Percentiles rank a stretch among this genome's conserved stretches.
phyloP scores from a whole-genome alignment of 352 stramenopile species.

The Phytophthora chlamydospora region DNA sequence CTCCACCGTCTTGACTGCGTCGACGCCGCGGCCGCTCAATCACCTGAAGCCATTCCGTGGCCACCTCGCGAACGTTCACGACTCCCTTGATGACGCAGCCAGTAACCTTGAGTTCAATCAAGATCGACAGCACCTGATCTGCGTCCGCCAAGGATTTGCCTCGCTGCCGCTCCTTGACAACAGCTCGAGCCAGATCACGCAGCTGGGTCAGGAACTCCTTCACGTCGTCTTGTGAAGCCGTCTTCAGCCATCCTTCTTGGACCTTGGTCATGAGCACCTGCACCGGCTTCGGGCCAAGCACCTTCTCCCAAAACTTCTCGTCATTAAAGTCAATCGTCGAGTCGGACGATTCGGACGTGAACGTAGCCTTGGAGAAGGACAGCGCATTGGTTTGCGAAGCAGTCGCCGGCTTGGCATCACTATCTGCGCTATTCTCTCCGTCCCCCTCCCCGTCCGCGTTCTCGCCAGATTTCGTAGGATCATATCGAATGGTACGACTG shows the following conservation, averaged over 20 bases:
- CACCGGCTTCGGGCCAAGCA: slow-evolving; percentile 84
- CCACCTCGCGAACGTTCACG: slow-evolving; percentile 80
- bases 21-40: slow-evolving; percentile 89
- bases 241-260: slow-evolving; percentile 80
- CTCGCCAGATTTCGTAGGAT: slow-evolving; percentile 63
- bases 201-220: slow-evolving; percentile 84
- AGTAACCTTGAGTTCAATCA: slow-evolving; percentile 90
- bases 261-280: slow-evolving; percentile 90
- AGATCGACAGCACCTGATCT: slow-evolving; percentile 85
- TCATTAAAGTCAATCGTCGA: slow-evolving; percentile 91
- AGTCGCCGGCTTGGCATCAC: slow-evolving; percentile 40
- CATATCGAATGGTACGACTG: slow-evolving; percentile 90
- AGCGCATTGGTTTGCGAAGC: slow-evolving; percentile 68
- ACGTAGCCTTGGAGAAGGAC: slow-evolving; percentile 90
- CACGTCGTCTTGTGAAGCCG: slow-evolving; percentile 79
- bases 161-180: slow-evolving; percentile 87
- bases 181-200: slow-evolving; percentile 73
- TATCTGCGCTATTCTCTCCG: slow-evolving; percentile 46
- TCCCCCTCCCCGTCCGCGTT: slow-evolving; percentile 47
- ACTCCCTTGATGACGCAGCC: slow-evolving; percentile 73
- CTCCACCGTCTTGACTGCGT: slow-evolving; percentile 83
- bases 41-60: slow-evolving; percentile 83
- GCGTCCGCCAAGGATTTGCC: slow-evolving; percentile 83
- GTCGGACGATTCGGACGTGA: slow-evolving; percentile 88
- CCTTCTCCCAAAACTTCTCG: slow-evolving; percentile 93